Evolutionary conservation across 352 stramenopile species (phyloP), one percentile per base, ranked within the genome.

Genomic region (Phytophthora nicotianae): DNA sequence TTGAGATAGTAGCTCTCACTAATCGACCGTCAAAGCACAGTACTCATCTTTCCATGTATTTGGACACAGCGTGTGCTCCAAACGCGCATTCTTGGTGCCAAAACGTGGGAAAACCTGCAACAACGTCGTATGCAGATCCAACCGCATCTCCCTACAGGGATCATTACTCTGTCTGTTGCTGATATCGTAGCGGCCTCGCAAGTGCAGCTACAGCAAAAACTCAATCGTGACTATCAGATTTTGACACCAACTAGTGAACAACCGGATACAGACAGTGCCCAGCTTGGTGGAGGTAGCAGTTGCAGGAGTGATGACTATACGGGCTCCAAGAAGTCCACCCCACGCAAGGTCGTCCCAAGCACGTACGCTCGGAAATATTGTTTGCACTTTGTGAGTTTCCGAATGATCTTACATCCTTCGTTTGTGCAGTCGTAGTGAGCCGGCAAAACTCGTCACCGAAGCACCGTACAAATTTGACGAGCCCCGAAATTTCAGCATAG

Each of bases 1-100:
- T 33, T 23, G 17, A 21, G 9, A 11, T 58, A 26, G 6, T 13
- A 2, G 33, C 11, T 37, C 14, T 38, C 19, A 53, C 16, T 19
- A 32, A 41, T 23, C 61, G 11, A 38, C 2, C 45, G 17, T 21
- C 43, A 50, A 42, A 65, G 19, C 24, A 29, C 51, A 90, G 81
- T 86, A 38, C 58, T 91, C 13, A 41, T 89, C 1, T 89, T 87
- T 42, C 79, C 81, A n/a, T 84, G 74, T 24, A 60, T 87, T 16
- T 91, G 81, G 81, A 27, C 58, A 7, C 81, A 86, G 24, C 75
- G 64, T 11, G 77, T 91, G 7, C 69, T 91, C 9, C 65, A 67
- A 53, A 54, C 57, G 27, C 77, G 79, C 14, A 69, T 86, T 32
- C 55, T 91, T 8, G 79, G 79, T 1, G 41, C 72, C 10, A 76